Base-by-base conservation (phyloP, 2,329 filamentous ascomycete species). In the Pyrenophora teres region DNA sequence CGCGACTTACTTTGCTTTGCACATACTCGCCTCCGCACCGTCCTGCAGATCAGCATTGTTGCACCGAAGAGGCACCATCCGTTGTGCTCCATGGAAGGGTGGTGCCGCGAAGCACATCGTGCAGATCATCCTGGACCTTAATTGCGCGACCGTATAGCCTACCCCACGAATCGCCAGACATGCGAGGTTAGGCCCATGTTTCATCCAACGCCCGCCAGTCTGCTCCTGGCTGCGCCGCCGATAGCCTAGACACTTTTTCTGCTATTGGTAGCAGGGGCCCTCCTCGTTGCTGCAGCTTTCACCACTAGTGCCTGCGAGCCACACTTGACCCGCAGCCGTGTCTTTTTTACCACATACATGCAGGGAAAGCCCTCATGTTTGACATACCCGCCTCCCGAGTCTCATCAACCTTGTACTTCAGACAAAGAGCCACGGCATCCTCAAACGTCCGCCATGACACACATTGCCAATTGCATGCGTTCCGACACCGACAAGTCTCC, bases 391-490 rank as follows among this genome's bases (percentile, higher is more conserved):
- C 64, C 63, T 65, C 63, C 61, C 64, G 60, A 74, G 71, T 74
- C 70, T 74, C 71, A 74, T 53, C 68, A 71, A 70, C 71, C 69
- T 70, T 69, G 70, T 57, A 62, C 56, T 59, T 63, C 59, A 64
- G 58, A 69, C 66, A 65, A 62, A 67, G 65, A 70, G 62, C 69
- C 61, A 71, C 66, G 55, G 63, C 60, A 62, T 59, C 62, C 63
- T 70, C 68, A 73, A 70, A 71, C 68, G 51, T 39, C 62, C 45
- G 59, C 67, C 69, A 75, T 75, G 72, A 70, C 71, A 72, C 73
- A 76, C 68, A 76, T 76, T 62, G 72, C 74, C 66, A 74, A 73
- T 69, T 75, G 72, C 70, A 73, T 75, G 59, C 70, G 73, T 46
- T 66, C 59, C 37, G 64, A 64, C 45, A 62, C 64, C 60, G 62